Conservation (phyloP, 2,329 filamentous ascomycete genomes). For the Ascochyta koolunga region DNA sequence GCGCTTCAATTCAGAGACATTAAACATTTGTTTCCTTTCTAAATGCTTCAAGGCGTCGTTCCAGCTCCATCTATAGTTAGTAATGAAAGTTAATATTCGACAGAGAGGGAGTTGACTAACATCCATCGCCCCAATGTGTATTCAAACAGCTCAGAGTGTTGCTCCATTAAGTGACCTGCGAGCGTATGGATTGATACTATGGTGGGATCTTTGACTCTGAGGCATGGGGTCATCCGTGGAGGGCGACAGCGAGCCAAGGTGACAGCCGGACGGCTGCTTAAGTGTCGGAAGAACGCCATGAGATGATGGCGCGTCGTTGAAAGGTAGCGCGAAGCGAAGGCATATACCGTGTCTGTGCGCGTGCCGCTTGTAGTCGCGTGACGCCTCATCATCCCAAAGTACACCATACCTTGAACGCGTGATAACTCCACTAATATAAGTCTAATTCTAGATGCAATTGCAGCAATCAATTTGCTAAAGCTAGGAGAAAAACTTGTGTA, state of each 20-base stretch:
- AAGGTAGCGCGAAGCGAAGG: too few relatives aligned
- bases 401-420: too few relatives aligned
- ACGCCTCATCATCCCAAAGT: too few relatives aligned
- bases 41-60: constrained; percentile 27
- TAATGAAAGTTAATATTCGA: constrained; percentile 1
- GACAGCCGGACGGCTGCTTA: not conserved
- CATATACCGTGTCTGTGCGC: too few relatives aligned
- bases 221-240: not conserved
- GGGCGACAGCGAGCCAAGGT: not conserved
- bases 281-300: not conserved
- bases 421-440: too few relatives aligned
- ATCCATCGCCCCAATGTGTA: constrained; percentile 35
- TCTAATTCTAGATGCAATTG: too few relatives aligned
- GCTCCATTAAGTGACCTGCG: constrained; percentile 9
- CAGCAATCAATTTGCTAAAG: too few relatives aligned
- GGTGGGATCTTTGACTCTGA: constrained; percentile 7
- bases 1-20: constrained; percentile 30
- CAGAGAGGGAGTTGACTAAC: constrained; percentile 16
- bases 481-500: too few relatives aligned
- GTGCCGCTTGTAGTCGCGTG: too few relatives aligned
- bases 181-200: constrained; percentile 13
- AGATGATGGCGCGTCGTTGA: not conserved
- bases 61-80: constrained; percentile 25
- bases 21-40: constrained; percentile 28
- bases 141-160: constrained; percentile 24